phyloP scores from a whole-genome alignment of 345 rosid species.

The Boechera retrofracta region DNA sequence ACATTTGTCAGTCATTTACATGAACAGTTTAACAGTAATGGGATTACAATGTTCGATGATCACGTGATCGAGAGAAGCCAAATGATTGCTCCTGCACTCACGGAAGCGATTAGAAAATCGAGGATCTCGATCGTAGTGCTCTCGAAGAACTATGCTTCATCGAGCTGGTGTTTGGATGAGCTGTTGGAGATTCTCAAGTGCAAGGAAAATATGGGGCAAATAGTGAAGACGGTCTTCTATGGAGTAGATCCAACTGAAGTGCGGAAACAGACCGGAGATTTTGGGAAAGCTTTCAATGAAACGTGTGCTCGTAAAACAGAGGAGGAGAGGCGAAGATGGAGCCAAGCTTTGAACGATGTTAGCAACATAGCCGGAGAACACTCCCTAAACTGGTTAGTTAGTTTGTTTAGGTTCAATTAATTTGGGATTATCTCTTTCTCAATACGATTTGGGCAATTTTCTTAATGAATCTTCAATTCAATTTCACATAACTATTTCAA shows the following conservation, averaged over 20 bases:
- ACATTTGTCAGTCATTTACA: background rate
- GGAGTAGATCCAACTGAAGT: background rate
- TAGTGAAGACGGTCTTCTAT: background rate
- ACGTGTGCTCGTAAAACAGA: background rate
- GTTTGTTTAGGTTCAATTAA: background rate
- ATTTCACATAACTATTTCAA: background rate
- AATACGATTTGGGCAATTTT: no score
- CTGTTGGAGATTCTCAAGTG: conserved; percentile 10
- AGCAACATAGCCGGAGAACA: background rate
- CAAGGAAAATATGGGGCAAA: background rate
- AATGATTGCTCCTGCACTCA: background rate
- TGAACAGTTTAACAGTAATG: background rate
- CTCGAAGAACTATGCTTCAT: conserved; percentile 5
- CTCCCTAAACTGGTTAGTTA: background rate
- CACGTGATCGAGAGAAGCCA: background rate
- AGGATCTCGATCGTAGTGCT: background rate
- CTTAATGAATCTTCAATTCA: background rate
- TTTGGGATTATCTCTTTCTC: background rate
- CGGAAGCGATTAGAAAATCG: background rate
- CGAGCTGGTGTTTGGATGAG: background rate
- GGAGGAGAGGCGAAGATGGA: background rate
- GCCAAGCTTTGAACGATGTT: background rate
- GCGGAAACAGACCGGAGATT: background rate
- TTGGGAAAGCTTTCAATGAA: background rate
- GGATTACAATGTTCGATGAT: background rate